phyloP scores from a whole-genome alignment of 164 flowering plant species.

The Aristolochia californica region DNA sequence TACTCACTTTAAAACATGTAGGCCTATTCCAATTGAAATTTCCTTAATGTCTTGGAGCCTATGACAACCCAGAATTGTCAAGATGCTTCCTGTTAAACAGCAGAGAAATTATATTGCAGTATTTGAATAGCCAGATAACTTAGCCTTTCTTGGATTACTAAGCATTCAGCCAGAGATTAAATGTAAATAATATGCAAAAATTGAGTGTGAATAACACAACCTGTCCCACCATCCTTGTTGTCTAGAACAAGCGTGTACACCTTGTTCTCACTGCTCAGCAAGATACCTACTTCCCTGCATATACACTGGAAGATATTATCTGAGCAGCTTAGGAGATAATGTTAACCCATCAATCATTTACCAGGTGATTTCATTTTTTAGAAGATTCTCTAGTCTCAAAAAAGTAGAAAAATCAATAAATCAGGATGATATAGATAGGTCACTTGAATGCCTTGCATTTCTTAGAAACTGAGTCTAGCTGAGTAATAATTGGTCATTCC shows the following conservation, averaged over 20 bases:
- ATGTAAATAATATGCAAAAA: neutral
- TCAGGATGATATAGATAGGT: too few species aligned
- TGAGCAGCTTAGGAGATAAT: too few species aligned
- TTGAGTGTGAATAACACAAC: slow-evolving; percentile 24
- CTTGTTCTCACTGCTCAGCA: slow-evolving; percentile 50
- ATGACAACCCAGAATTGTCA: slow-evolving; percentile 37
- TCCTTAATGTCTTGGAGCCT: slow-evolving; percentile 45
- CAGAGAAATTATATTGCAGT: slow-evolving; percentile 3
- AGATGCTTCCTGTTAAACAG: slow-evolving; percentile 23
- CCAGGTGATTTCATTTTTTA: neutral
- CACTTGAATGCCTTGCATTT: too few species aligned
- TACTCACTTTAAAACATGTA: slow-evolving; percentile 58
- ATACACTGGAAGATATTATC: neutral
- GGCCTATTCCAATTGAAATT: slow-evolving; percentile 50
- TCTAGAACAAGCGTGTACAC: slow-evolving; percentile 38
- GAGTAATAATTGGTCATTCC: too few species aligned
- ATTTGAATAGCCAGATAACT: neutral
- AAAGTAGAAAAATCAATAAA: too few species aligned
- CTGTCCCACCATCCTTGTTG: slow-evolving; percentile 33
- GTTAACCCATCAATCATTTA: neutral
- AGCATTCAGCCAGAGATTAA: neutral
- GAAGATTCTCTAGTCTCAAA: too few species aligned
- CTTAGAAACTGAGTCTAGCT: too few species aligned
- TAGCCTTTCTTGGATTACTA: neutral
- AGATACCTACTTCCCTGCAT: slow-evolving; percentile 46